Evolutionary conservation across 306 rosid genomes (phyloP), one percentile per base, ranked within the genome.

Genomic region (Coriaria nepalensis): DNA sequence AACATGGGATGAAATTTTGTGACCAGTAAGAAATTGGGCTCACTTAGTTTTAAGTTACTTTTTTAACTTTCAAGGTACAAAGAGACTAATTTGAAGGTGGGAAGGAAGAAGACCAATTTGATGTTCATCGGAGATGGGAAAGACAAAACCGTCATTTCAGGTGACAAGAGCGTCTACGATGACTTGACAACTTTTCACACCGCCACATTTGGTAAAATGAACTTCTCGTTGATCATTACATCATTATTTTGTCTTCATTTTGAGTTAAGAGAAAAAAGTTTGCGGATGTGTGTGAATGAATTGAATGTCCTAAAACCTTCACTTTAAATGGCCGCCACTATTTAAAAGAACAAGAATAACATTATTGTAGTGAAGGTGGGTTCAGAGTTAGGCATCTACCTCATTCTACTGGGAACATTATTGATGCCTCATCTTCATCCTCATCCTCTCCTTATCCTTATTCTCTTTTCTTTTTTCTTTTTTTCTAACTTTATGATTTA

Each of bases 61-160:
- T 38, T 15, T 2, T 6, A 13, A 13, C 4, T 36, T 55, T 13
- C 48, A 56, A 81, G 97, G 63, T 83, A 88, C 47, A 86, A 81
- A 66, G 97, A 88, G 63, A 41, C 64, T 2, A 81, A 76, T 68
- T 57, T 88, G 59, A 88, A 88, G 78, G 55, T 88, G 46, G 97
- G 95, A 12, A 78, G 82, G 73, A 88, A 88, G 82, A 88, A 78
- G 55, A 76, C 50, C 4, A 83, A 83, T 33, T 54, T 81, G 65
- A 83, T 88, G 95, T 74, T 88, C 53, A 64, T 88, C 0, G 97
- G 97, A n/a, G 97, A 88, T 4, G 97, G 97, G 29, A 77, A 52
- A 73, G 97, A 80, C 7, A 66, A 61, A 35, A 83, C 97, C 5
- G 60, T 74, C 40, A 83, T 88, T 10, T 53, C 95, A 0, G 97